These are phyloP conservation scores for Camelina hispida DNA, from an alignment of 345 rosid species.

Conservation along the genomic window DNA sequence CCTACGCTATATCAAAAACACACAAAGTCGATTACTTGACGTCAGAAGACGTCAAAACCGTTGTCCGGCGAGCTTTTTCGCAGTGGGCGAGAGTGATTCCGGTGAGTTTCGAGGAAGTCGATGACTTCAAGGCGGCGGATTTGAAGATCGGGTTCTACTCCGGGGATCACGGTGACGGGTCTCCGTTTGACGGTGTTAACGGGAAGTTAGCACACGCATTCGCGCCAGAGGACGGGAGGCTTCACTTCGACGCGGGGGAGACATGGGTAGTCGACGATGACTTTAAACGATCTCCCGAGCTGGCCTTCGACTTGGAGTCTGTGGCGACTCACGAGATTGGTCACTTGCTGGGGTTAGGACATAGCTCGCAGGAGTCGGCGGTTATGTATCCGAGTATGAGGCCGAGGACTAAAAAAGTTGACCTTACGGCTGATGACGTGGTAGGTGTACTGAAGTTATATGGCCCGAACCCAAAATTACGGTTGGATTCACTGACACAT, in stretches of 20 bases:
- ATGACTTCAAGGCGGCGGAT: slow-evolving; percentile 56
- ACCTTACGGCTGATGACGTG: slow-evolving; percentile 78
- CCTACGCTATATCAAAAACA: slow-evolving; percentile 64
- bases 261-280: slow-evolving; percentile 75
- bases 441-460: slow-evolving; percentile 77
- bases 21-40: slow-evolving; percentile 65
- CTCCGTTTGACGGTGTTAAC: slow-evolving; percentile 85
- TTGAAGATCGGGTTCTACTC: slow-evolving; percentile 68
- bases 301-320: slow-evolving; percentile 86
- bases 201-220: slow-evolving; percentile 89
- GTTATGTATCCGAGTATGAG: slow-evolving; percentile 93
- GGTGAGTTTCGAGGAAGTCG: slow-evolving; percentile 60
- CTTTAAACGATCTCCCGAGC: slow-evolving; percentile 55
- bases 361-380: slow-evolving; percentile 73
- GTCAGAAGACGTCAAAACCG: slow-evolving; percentile 48
- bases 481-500: slow-evolving; percentile 59
- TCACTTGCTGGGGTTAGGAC: slow-evolving; percentile 86
- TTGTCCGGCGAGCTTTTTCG: slow-evolving; percentile 62
- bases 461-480: slow-evolving; percentile 78
- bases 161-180: slow-evolving; percentile 82
- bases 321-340: slow-evolving; percentile 98
- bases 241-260: slow-evolving; percentile 83
- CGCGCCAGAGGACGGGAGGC: slow-evolving; percentile 82
- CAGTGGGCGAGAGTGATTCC: slow-evolving; percentile 85
- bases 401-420: slow-evolving; percentile 65